These are phyloP conservation scores for Manihot esculenta DNA, from an alignment of 441 rosid species.

Conservation along the genomic window DNA sequence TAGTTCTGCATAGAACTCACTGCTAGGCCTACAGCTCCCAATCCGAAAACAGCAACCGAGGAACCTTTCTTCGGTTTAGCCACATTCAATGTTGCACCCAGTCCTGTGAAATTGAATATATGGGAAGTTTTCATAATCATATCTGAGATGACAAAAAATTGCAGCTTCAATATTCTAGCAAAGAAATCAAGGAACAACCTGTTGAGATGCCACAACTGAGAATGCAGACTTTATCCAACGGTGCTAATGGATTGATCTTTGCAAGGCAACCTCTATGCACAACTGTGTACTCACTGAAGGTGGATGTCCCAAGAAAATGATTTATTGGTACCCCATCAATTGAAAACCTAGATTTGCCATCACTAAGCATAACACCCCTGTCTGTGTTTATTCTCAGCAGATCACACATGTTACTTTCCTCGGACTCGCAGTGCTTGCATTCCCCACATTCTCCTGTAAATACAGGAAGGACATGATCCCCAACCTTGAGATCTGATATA, in stretches of 20 bases:
- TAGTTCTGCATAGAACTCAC: conserved; percentile 20
- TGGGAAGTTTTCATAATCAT: not conserved
- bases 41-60: conserved; percentile 43
- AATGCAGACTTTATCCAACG: conserved; percentile 47
- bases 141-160: not conserved
- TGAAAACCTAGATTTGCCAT: conserved; percentile 44
- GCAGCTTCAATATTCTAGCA: not conserved
- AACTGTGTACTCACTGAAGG: conserved; percentile 48
- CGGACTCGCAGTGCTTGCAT: conserved; percentile 38
- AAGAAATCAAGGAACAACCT: conserved; percentile 19
- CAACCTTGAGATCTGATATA: conserved; percentile 34
- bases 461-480: conserved; percentile 50
- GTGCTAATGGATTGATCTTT: conserved; percentile 43
- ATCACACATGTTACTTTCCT: conserved; percentile 42
- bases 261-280: conserved; percentile 38
- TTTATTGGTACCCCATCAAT: conserved; percentile 35
- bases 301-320: conserved; percentile 48
- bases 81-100: conserved; percentile 45
- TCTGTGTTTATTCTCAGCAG: conserved; percentile 34
- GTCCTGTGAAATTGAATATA: conserved; percentile 24
- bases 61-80: conserved; percentile 44
- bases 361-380: conserved; percentile 41
- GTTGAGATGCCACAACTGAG: conserved; percentile 50
- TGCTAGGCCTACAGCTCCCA: conserved; percentile 56
- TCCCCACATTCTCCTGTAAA: conserved; percentile 50